Evolutionary conservation across 2,329 filamentous ascomycete genomes (phyloP), one percentile per base, ranked within the genome.

Genomic region (Hypomyces perniciosus): DNA sequence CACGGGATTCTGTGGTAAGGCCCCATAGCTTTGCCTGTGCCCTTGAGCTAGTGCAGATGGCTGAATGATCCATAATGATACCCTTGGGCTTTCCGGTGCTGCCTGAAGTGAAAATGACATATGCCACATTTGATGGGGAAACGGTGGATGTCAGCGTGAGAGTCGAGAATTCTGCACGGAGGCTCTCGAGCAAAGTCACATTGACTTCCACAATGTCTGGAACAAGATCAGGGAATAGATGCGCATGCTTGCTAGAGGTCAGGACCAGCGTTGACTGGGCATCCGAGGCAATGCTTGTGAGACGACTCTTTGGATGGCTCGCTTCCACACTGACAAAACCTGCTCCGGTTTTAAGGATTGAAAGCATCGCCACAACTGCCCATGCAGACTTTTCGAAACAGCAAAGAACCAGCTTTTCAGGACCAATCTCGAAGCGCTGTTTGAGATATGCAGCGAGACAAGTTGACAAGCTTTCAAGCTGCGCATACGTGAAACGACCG

Each of bases 331-430:
- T 50, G 8, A 56, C 54, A 12, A 54, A 56, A 9, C 44, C 52
- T 4, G 43, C 51, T 8, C 58, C 57, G 3, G 58, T 54, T 33
- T 57, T 54, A 13, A 58, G 39, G 3, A 61, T 48, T 3, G 51
- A 58, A 2, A 61, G 40, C 40, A 53, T 55, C 4, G 54, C 40
- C 10, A 61, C 55, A 10, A 56, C 37, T 4, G 52, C 52, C 57
- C 56, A 61, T 30, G 55, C 56, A 3, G 66, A 68, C 53, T 68
- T 69, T 37, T 55, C 53, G 28, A 55, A 50, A 43, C 46, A 49
- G 8, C 12, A 40, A 28, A 10, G 20, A n/a, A 46, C 34, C 13
- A 38, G 29, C 20, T 20, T 27, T 42, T 42, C 40, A 9, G 40
- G 40, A 26, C 40, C 40, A 5, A 57, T 20, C 20, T 20, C 20